phyloP scores from a whole-genome alignment of 352 stramenopile species.

The Phytophthora hibernalis region DNA sequence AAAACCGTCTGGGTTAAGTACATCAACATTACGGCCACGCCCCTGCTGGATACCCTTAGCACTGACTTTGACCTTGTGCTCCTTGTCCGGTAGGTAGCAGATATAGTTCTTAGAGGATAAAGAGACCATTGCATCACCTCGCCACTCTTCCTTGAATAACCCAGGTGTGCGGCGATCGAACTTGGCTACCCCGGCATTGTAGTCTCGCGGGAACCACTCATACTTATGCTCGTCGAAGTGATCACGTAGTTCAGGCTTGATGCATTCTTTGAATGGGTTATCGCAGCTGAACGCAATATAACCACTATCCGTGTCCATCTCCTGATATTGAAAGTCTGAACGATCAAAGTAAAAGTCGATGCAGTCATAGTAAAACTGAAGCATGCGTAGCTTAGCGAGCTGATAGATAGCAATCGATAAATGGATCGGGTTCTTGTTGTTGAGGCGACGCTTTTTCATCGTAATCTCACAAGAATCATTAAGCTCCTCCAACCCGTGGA shows the following conservation, averaged over 20 bases:
- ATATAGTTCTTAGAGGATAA: constrained; percentile 28
- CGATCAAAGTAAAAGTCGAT: no score
- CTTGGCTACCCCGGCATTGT: no score
- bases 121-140: constrained; percentile 31
- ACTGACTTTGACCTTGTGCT: constrained; percentile 23
- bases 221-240: no score
- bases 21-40: not conserved
- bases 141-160: constrained; percentile 38
- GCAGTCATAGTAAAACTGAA: constrained; percentile 8
- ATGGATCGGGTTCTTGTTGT: not conserved
- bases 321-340: no score
- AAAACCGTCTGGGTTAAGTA: not conserved
- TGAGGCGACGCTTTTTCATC: constrained; percentile 5
- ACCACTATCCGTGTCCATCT: no score
- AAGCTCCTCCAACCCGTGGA: not conserved
- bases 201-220: no score
- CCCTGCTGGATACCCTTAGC: not conserved
- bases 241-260: no score
- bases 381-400: no score
- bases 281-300: no score
- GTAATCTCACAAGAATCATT: constrained; percentile 2
- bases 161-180: not conserved
- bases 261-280: no score
- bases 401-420: no score
- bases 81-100: constrained; percentile 15